Conservation (phyloP, 192 early-diverging fungal genomes). For the Coemansia sp. region DNA sequence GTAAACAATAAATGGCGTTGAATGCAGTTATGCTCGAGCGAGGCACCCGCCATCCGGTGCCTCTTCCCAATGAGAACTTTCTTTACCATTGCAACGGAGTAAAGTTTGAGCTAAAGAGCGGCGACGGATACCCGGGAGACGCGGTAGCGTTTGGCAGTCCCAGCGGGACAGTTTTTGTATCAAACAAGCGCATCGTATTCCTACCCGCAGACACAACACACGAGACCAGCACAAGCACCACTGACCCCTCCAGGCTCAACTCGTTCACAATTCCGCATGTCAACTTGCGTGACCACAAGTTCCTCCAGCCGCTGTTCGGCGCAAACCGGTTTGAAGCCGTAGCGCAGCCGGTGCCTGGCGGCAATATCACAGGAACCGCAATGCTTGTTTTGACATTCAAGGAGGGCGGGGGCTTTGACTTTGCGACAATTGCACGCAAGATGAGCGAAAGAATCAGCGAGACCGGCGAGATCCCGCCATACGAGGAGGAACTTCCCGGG, state of each 20-base stretch:
- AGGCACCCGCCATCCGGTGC: slow-evolving; percentile 44
- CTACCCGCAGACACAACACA: slow-evolving; percentile 29
- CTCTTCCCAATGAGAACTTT: slow-evolving; percentile 48
- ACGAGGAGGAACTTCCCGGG: slow-evolving; percentile 45
- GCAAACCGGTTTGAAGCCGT: slow-evolving; percentile 42
- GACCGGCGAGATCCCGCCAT: slow-evolving; percentile 33
- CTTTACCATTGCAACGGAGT: slow-evolving; percentile 54
- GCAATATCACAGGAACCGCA: slow-evolving; percentile 10
- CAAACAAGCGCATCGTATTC: slow-evolving; percentile 50
- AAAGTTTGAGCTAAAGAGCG: slow-evolving; percentile 45
- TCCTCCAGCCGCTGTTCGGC: slow-evolving; percentile 42
- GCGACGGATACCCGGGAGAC: slow-evolving; percentile 39
- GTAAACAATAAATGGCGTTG: slow-evolving; percentile 28
- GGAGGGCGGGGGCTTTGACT: slow-evolving; percentile 53
- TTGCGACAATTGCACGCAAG: slow-evolving; percentile 38
- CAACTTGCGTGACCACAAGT: slow-evolving; percentile 24
- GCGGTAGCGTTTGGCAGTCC: slow-evolving; percentile 10
- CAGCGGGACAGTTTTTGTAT: slow-evolving; percentile 47
- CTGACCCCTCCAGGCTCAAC: slow-evolving; percentile 10
- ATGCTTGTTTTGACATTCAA: slow-evolving; percentile 35
- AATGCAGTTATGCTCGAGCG: slow-evolving; percentile 45
- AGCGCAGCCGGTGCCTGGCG: slow-evolving; percentile 20
- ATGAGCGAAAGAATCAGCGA: slow-evolving; percentile 35
- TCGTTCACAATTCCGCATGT: slow-evolving; percentile 42
- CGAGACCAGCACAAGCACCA: slow-evolving; percentile 19